Evolutionary conservation across 768 basidiomycete species (phyloP).

Genomic region (Lentinula edodes): DNA sequence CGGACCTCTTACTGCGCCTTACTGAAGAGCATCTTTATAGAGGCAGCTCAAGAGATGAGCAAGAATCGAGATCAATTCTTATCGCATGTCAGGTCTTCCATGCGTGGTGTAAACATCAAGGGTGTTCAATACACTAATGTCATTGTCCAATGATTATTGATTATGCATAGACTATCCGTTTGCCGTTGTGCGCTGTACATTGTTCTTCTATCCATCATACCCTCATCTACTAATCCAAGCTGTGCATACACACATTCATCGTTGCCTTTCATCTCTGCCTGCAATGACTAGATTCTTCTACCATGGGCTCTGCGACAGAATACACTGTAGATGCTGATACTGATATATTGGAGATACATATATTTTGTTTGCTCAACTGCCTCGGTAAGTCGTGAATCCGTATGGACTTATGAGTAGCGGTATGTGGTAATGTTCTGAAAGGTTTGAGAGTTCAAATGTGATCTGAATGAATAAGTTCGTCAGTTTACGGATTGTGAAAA

Average conservation of each 20-base stretch:
- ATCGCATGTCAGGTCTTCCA: constrained; percentile 79
- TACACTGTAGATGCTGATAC: constrained; percentile 4
- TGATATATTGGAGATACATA: background rate
- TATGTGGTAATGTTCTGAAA: constrained; percentile 84
- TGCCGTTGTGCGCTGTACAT: background rate
- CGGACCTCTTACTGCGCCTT: background rate
- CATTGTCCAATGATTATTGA: constrained; percentile 26
- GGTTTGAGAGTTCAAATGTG: constrained; percentile 65
- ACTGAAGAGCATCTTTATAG: constrained; percentile 34
- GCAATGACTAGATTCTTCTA: background rate
- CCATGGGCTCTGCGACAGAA: background rate
- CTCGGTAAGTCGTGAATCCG: constrained; percentile 88
- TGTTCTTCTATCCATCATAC: background rate
- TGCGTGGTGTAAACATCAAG: constrained; percentile 77
- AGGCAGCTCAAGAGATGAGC: constrained; percentile 92
- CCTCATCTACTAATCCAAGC: background rate
- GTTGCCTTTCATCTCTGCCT: background rate
- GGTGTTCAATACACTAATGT: constrained; percentile 81
- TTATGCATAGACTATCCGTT: constrained; percentile 6
- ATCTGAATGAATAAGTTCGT: constrained; percentile 45
- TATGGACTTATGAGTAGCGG: constrained; percentile 90
- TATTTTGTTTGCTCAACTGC: constrained; percentile 47
- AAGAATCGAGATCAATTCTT: constrained; percentile 82
- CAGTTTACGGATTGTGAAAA: background rate
- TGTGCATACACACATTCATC: constrained; percentile 16